Base-by-base conservation (phyloP, 2,329 filamentous ascomycete genomes). In the Alternaria conjuncta region DNA sequence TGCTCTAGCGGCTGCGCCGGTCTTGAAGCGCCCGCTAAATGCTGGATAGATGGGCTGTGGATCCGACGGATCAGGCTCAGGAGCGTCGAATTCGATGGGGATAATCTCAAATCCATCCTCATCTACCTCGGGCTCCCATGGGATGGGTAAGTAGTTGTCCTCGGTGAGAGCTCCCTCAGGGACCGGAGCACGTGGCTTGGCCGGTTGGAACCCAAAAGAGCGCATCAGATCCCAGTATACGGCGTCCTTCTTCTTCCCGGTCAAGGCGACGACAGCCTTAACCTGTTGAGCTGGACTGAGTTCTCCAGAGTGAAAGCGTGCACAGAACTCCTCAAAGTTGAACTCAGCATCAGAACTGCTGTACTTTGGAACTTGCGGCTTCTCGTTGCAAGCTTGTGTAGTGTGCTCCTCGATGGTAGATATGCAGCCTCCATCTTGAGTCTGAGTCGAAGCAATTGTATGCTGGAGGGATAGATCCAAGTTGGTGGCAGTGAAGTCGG, bases 1-100 rank as follows among this genome's bases (percentile, higher is more conserved):
- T 8, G 32, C 13, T 11, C 58, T 62, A 6, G 76, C 76, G 5
- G 63, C 64, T n/a, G 66, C 65, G 9, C 55, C 45, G 6, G 69
- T 66, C 57, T 55, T 51, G 67, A 78, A 78, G 20, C 23, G 32
- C 6, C 65, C 59, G 2, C 43, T 21, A 32, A 71, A 74, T 6
- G 60, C 45, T 9, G 53, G 44, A 51, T 75, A 76, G 25, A 66
- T 44, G 9, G 70, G 64, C 11, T 2, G 36, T 20, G 36, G 54
- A 46, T 18, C 9, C 36, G 8, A 10, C 36, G 36, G 36, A 41
- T 18, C 15, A 41, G 36, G 36, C 36, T 18, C n/a, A 10, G 18
- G 36, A 28, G 54, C 36, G 13, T 56, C 7, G 7, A 43, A 18
- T 11, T 46, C 54, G 3, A 20, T 21, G 23, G 30, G 18, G 1